Conservation (phyloP, 2,329 filamentous ascomycete genomes). For the Cladosporium sp. region DNA sequence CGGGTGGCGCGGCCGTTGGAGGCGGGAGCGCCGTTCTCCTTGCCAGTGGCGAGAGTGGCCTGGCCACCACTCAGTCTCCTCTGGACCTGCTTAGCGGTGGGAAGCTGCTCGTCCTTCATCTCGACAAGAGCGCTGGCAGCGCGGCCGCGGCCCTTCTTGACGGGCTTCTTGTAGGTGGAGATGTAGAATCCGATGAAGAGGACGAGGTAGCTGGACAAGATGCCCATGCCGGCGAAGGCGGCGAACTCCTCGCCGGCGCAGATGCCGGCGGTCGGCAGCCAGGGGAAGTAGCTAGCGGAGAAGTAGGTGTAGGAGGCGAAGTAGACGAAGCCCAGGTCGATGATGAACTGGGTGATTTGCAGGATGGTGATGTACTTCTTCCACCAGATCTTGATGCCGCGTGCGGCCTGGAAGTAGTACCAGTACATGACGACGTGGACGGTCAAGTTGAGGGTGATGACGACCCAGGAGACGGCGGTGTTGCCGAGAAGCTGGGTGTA, state of each 20-base stretch:
- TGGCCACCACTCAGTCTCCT: conserved; percentile 46
- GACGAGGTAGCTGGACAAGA: conserved; percentile 90
- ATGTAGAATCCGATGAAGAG: conserved; percentile 99
- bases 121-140: conserved; percentile 84
- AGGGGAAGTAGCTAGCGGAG: conserved; percentile 81
- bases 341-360: conserved; percentile 95
- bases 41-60: conserved; percentile 32
- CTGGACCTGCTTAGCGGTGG: conserved; percentile 50
- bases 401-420: conserved; percentile 99
- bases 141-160: conserved; percentile 67
- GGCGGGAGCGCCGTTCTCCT: conserved; percentile 32
- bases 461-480: conserved; percentile 92
- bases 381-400: conserved; percentile 96
- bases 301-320: conserved; percentile 99
- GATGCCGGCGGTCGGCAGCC: conserved; percentile 75
- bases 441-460: conserved; percentile 84
- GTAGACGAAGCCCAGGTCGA: conserved; percentile 97
- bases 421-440: conserved; percentile 99
- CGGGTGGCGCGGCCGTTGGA: conserved; percentile 61
- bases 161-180: conserved; percentile 87
- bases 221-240: conserved; percentile 85
- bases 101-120: conserved; percentile 69
- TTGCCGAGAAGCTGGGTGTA: conserved; percentile 55
- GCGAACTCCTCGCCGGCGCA: conserved; percentile 98
- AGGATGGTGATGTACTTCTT: conserved; percentile 99